These are phyloP conservation scores for Musa beccarii DNA, from an alignment of 176 grass and related monocot species.

Conservation along the genomic window DNA sequence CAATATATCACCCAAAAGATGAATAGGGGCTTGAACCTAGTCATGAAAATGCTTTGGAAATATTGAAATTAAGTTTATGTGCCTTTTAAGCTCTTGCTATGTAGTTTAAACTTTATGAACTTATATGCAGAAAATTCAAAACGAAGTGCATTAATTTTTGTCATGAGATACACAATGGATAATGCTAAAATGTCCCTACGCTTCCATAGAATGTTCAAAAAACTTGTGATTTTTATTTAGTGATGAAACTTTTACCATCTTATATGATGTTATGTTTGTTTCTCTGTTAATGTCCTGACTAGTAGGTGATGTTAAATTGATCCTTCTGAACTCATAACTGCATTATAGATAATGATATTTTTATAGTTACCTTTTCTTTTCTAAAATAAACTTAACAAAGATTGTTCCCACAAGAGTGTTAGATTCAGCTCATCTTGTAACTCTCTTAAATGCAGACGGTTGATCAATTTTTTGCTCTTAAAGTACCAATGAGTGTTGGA, in stretches of 20 bases:
- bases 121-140: neutral
- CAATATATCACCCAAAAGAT: neutral
- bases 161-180: neutral
- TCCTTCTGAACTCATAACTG: too few species aligned
- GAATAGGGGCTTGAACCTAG: neutral
- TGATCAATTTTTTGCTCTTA: conserved; percentile 93
- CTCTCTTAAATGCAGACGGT: conserved; percentile 48
- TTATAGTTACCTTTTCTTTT: too few species aligned
- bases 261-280: neutral
- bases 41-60: neutral
- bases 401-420: neutral
- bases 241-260: neutral
- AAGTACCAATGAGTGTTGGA: conserved; percentile 75
- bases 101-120: neutral
- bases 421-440: conserved; percentile 13
- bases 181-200: neutral
- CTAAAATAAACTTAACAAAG: too few species aligned
- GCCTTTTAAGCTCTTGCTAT: neutral
- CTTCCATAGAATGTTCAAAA: neutral
- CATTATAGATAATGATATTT: neutral
- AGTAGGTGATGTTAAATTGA: neutral
- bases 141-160: neutral
- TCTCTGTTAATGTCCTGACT: neutral
- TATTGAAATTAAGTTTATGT: neutral
- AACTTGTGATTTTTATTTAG: neutral